Base-by-base conservation (phyloP, 345 rosid species). In the Populus pruinosa region DNA sequence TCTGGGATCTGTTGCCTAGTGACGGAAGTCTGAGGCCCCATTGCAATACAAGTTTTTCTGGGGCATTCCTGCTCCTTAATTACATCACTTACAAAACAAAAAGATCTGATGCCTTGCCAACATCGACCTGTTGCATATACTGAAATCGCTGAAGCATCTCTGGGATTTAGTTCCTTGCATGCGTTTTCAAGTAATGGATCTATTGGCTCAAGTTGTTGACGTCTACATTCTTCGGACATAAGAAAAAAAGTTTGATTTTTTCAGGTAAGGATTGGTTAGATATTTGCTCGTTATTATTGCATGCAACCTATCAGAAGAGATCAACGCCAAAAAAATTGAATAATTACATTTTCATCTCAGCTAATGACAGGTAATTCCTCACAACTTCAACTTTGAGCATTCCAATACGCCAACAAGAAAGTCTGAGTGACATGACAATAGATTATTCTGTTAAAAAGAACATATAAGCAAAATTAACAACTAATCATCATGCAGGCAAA, bases 331-430 rank as follows among this genome's bases (percentile, higher is more conserved):
- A 67, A 39, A 13, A 69, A 25, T 7, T 33, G 47, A 29, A 61
- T 39, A 8, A 20, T 61, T 31, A 64, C 63, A 77, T 29, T 17
- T 36, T n/a, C 44, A 44, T 18, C 61, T 41, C 69, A 76, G 47
- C 25, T 75, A 41, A 27, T 27, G 43, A 41, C 29, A 43, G 43
- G 39, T 44, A 23, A 13, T 33, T 75, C 71, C 82, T 90, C 86
- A 90, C 84, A 92, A 70, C 83, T 82, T 92, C 36, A 96, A 85
- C 78, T 91, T 81, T 43, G 93, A 77, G 77, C 89, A 89, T 82
- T 91, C 96, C 92, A 94, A 76, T 65, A 97, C 93, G 81, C 91
- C 96, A 7, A 90, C 92, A 50, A 93, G 89, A 83, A 86, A 93
- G 29, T 79, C 82, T 79, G 75, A 66, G 69, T 4, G 2, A 5